Evolutionary conservation across 345 rosid genomes (phyloP).

Genomic region (Rhodomyrtus tomentosa): DNA sequence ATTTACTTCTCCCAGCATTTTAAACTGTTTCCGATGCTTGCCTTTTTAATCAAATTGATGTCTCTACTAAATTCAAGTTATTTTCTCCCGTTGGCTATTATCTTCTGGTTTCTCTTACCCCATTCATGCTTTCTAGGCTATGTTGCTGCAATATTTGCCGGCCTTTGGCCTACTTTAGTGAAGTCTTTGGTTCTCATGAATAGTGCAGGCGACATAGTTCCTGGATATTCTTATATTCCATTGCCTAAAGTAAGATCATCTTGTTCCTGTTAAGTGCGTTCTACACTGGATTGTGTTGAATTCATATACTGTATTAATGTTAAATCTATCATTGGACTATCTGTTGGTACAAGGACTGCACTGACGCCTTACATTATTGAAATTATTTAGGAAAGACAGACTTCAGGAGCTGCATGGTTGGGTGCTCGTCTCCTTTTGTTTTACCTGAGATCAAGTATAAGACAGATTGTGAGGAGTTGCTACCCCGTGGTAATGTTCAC

Average conservation of each 20-base stretch:
- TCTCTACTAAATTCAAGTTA: neutral
- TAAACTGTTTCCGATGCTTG: neutral
- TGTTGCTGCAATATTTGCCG: slow-evolving; percentile 46
- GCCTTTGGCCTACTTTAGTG: slow-evolving; percentile 61
- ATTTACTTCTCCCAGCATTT: neutral
- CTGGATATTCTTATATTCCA: slow-evolving; percentile 34
- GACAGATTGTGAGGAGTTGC: slow-evolving; percentile 47
- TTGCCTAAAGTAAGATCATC: slow-evolving; percentile 24
- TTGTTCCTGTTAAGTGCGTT: neutral
- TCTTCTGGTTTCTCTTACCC: neutral
- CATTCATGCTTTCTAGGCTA: slow-evolving; percentile 37
- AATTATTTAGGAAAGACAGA: slow-evolving; percentile 46
- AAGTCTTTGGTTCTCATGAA: slow-evolving; percentile 64
- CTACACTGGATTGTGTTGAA: neutral
- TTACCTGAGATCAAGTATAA: slow-evolving; percentile 43
- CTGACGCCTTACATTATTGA: neutral
- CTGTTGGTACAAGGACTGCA: neutral
- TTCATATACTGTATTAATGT: neutral
- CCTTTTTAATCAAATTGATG: neutral
- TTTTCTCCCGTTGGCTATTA: neutral
- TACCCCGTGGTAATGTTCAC: slow-evolving; percentile 61
- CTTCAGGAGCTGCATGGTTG: slow-evolving; percentile 42
- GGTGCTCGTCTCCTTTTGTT: slow-evolving; percentile 60
- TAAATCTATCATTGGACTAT: neutral
- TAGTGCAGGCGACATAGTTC: slow-evolving; percentile 66